Percentiles rank a stretch among this genome's conserved stretches.
These are phyloP conservation scores for Pythium oligandrum DNA, from an alignment of 352 stramenopile genomes.

Conservation along the genomic window DNA sequence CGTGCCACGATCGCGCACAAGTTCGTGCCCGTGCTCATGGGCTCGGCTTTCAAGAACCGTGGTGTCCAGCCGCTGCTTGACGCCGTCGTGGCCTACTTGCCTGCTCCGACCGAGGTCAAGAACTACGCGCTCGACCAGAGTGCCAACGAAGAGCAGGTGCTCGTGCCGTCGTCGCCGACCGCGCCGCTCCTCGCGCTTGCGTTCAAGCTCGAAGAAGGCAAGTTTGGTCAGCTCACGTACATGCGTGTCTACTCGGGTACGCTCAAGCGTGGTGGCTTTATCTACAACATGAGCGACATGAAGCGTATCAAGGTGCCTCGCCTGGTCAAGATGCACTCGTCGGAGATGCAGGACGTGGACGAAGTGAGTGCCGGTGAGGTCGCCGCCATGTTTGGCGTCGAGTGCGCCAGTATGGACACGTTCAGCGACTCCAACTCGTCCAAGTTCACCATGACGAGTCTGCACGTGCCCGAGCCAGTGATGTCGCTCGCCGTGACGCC, in stretches of 20 bases:
- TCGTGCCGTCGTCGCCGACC: constrained; percentile 82
- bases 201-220: constrained; percentile 99
- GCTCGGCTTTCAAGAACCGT: constrained; percentile 97
- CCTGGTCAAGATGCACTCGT: constrained; percentile 99
- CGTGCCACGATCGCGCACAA: constrained; percentile 94
- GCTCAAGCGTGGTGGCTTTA: constrained; percentile 82
- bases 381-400: constrained; percentile 98
- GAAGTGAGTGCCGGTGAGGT: constrained; percentile 94
- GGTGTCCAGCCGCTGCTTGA: constrained; percentile 98
- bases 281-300: constrained; percentile 88
- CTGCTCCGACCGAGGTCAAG: constrained; percentile 90
- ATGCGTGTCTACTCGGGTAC: constrained; percentile 92
- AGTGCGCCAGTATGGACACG: constrained; percentile 99
- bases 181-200: constrained; percentile 95
- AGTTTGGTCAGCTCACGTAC: constrained; percentile 99
- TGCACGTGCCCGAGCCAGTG: constrained; percentile 98
- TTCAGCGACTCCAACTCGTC: constrained; percentile 88
- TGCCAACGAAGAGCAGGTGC: constrained; percentile 88
- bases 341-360: constrained; percentile 99
- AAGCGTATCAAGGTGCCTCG: constrained; percentile 95
- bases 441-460: constrained; percentile 94
- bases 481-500: constrained; percentile 98
- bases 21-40: constrained; percentile 99
- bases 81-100: constrained; percentile 96
- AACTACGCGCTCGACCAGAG: constrained; percentile 96